Evolutionary conservation across 148 eudicot genomes (phyloP).

Genomic region (Selenicereus undatus): DNA sequence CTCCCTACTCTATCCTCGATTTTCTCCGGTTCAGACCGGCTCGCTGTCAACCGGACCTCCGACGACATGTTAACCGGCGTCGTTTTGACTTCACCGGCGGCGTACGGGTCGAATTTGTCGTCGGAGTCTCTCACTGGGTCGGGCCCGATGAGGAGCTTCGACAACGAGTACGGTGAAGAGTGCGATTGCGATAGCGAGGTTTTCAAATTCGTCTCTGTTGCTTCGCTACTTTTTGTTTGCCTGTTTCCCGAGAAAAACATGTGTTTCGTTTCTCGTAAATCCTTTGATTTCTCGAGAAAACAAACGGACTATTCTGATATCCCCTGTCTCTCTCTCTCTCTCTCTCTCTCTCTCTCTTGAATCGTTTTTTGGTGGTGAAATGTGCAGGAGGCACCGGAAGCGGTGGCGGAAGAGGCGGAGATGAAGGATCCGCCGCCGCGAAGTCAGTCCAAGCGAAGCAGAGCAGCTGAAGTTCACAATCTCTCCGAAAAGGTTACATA

Average conservation of each 20-base stretch:
- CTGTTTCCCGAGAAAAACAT: not conserved
- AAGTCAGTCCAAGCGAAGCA: slow-evolving; percentile 58
- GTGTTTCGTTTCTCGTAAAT: not conserved
- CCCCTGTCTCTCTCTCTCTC: not conserved
- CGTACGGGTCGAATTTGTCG: slow-evolving; percentile 24
- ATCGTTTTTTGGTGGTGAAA: not conserved
- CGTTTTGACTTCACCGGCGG: slow-evolving; percentile 16
- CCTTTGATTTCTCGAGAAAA: not conserved
- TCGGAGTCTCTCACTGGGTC: slow-evolving; percentile 31
- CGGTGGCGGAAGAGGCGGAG: slow-evolving; percentile 39
- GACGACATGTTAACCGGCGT: slow-evolving; percentile 21
- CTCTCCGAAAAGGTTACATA: slow-evolving; percentile 73
- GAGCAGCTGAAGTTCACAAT: slow-evolving; percentile 95
- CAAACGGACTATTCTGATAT: not conserved
- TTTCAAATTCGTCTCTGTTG: not conserved
- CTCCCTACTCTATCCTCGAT: slow-evolving; percentile 12
- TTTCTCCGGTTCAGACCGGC: slow-evolving; percentile 33
- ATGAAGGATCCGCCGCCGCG: slow-evolving; percentile 32
- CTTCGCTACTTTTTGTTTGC: not conserved
- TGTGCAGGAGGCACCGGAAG: slow-evolving; percentile 52
- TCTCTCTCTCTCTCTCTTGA: not conserved
- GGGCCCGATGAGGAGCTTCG: slow-evolving; percentile 24
- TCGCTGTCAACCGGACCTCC: slow-evolving; percentile 26
- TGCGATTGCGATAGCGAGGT: slow-evolving; percentile 84
- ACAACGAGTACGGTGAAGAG: slow-evolving; percentile 46